Base-by-base conservation (phyloP, 345 rosid genomes). In the sweet orange (Citrus sinensis) region DNA sequence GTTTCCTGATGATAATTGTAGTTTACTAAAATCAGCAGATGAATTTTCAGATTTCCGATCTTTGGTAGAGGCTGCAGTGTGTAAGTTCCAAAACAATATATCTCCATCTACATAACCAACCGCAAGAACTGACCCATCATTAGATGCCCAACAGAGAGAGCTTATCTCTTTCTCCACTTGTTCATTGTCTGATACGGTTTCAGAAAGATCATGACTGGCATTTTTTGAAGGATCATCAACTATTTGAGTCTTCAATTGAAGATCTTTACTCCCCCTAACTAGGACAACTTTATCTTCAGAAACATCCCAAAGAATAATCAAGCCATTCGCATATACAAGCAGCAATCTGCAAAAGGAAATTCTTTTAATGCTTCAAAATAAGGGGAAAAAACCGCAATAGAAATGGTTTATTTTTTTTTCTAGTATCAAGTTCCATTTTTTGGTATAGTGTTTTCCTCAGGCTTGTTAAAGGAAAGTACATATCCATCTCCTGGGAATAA, bases 21-120 rank as follows among this genome's bases (percentile, higher is more conserved):
- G 85, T 88, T 88, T 93, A 81, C 89, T 88, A 75, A 88, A 87
- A 81, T 85, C 82, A 82, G 78, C 84, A 73, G 85, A 87, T 71
- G 84, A 68, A 70, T 85, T 84, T 76, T 87, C 86, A 68, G 70
- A 74, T 65, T 86, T 86, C 61, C 82, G 79, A 77, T 82, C 85
- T 73, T 80, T 84, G 72, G 71, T 29, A 73, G 90, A 80, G 74
- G 67, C 74, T 80, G 78, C 65, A 74, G 77, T 51, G 58, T 83
- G 71, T 65, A 88, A 80, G 80, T 89, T 87, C 98, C 97, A 93
- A 72, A 94, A 86, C 84, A 90, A 63, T 82, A 93, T 88, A 84
- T 94, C 98, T 40, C 98, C 98, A 80, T 93, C 98, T 29, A 89
- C 86, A 85, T 92, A 94, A 75, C 98, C 98, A 72, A 90, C 97